Evolutionary conservation across 805 yeast species (phyloP).

Genomic region (Zygoascus ofunaensis): DNA sequence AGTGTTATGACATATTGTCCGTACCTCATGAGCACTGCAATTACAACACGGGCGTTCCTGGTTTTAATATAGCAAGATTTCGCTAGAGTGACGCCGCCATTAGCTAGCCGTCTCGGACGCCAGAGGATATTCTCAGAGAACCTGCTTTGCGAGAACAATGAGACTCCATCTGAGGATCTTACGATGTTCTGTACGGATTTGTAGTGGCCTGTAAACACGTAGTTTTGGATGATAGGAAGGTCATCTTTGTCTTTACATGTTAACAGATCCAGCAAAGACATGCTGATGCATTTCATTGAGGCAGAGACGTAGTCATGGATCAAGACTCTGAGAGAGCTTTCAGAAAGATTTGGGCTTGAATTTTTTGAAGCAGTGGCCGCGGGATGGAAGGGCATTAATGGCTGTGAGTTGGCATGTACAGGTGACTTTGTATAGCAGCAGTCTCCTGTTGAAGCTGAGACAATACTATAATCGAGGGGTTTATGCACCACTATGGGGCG

Average conservation of each 20-base stretch:
- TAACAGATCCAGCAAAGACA: not conserved
- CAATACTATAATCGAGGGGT: no score
- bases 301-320: not conserved
- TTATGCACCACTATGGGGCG: not conserved
- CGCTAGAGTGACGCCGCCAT: constrained; percentile 28
- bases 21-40: constrained; percentile 41
- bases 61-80: constrained; percentile 36
- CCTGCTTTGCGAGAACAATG: constrained; percentile 50
- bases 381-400: not conserved
- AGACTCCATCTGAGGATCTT: constrained; percentile 58
- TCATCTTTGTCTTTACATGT: not conserved
- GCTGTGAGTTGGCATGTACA: not conserved
- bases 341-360: no score
- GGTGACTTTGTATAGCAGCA: no score
- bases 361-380: not conserved
- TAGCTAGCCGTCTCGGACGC: constrained; percentile 36
- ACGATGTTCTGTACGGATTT: constrained; percentile 63
- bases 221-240: not conserved
- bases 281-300: not conserved
- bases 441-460: not conserved
- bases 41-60: constrained; percentile 33
- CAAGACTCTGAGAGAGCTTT: not conserved
- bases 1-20: constrained; percentile 41
- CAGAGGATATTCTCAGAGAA: constrained; percentile 57
- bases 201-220: constrained; percentile 69